Conservation (phyloP, 129 eudicot genomes). For the Helianthus tuberosus region DNA sequence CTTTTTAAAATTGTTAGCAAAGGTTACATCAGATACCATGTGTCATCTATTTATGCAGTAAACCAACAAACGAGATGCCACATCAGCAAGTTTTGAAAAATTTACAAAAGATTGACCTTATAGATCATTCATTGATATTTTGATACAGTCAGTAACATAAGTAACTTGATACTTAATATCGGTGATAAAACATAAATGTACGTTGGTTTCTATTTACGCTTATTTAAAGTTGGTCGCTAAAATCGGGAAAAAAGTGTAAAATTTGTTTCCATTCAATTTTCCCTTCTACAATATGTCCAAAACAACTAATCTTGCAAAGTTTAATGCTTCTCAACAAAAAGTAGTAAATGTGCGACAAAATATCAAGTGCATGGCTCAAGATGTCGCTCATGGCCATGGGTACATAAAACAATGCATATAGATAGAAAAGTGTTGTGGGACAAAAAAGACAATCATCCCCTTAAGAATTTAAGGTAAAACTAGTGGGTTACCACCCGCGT, state of each 20-base stretch:
- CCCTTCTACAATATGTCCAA: constrained; percentile 5
- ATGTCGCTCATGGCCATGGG: background rate
- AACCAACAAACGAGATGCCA: background rate
- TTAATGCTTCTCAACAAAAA: constrained; percentile 9
- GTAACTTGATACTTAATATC: background rate
- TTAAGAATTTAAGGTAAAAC: background rate
- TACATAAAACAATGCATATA: constrained; percentile 9
- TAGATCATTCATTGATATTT: background rate
- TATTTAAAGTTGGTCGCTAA: background rate
- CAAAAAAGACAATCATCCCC: background rate
- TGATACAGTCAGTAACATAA: background rate
- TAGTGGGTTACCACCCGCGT: too few species aligned
- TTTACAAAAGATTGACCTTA: background rate
- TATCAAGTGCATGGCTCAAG: constrained; percentile 13
- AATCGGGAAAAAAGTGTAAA: background rate
- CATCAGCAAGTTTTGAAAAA: background rate
- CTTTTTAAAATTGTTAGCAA: background rate
- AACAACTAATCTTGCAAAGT: background rate
- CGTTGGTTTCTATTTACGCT: background rate
- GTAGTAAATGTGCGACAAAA: background rate
- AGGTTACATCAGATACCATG: background rate
- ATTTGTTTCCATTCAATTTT: background rate
- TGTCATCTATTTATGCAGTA: background rate
- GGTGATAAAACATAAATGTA: background rate
- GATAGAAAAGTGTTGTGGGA: constrained; percentile 1